Conservation (phyloP, 2,329 filamentous ascomycete genomes). For the Colletotrichum tanaceti region DNA sequence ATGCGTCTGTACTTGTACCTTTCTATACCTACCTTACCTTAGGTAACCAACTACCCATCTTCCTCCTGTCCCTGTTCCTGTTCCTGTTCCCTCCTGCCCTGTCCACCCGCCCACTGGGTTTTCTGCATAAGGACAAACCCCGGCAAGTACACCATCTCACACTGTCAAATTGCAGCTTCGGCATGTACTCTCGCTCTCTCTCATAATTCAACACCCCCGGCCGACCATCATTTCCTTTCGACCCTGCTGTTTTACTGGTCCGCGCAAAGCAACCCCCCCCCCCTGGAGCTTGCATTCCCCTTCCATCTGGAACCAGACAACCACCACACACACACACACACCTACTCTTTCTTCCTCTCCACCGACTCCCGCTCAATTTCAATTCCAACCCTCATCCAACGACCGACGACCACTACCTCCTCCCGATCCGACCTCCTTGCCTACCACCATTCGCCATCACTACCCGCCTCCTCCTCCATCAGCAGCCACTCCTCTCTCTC, state of each 20-base stretch:
- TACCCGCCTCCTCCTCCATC: conserved; percentile 11
- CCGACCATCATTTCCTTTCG: conserved; percentile 42
- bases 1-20: too few relatives aligned
- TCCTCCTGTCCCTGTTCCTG: conserved; percentile 10
- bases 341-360: conserved; percentile 40
- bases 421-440: conserved; percentile 37
- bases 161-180: conserved; percentile 4
- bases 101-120: conserved; percentile 36
- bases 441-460: conserved; percentile 31
- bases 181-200: conserved; percentile 29
- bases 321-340: conserved; percentile 26
- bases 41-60: neutral
- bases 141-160: conserved; percentile 18
- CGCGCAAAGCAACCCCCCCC: conserved; percentile 40
- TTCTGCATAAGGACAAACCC: conserved; percentile 31
- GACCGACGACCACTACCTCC: conserved; percentile 36
- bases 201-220: conserved; percentile 37
- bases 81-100: conserved; percentile 18
- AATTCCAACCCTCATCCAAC: conserved; percentile 40
- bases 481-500: conserved; percentile 29
- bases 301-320: conserved; percentile 41
- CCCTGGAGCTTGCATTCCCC: conserved; percentile 44
- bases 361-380: conserved; percentile 39
- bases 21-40: conserved; percentile 13
- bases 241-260: conserved; percentile 42